Conservation (phyloP, 441 rosid genomes). For the Pelargonium australe region DNA sequence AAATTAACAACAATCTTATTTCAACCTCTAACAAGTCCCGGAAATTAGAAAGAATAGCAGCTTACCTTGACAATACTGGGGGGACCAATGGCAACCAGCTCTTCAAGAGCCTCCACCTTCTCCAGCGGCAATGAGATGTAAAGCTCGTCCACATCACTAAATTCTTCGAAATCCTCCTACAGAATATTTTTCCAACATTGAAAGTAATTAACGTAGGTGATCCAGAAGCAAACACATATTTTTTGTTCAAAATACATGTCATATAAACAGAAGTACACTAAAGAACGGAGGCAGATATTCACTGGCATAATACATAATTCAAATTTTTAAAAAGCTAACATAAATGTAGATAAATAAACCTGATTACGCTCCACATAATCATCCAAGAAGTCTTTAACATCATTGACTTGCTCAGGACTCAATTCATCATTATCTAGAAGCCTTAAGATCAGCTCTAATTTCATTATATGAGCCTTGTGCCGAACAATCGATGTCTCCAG, state of each 20-base stretch:
- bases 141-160: slow-evolving; percentile 85
- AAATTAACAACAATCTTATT: not conserved
- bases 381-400: slow-evolving; percentile 86
- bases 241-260: not conserved
- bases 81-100: slow-evolving; percentile 73
- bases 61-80: slow-evolving; percentile 76
- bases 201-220: slow-evolving; percentile 4
- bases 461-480: slow-evolving; percentile 92
- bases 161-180: slow-evolving; percentile 96
- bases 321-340: not conserved
- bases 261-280: not conserved
- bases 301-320: not conserved
- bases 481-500: slow-evolving; percentile 87
- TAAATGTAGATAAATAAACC: slow-evolving; percentile 36
- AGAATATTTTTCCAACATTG: slow-evolving; percentile 9
- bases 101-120: slow-evolving; percentile 97
- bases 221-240: slow-evolving; percentile 7
- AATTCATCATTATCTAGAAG: slow-evolving; percentile 93
- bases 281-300: not conserved
- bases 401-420: slow-evolving; percentile 98
- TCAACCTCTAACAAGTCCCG: slow-evolving; percentile 8
- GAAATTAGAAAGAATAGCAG: slow-evolving; percentile 19
- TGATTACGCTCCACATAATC: slow-evolving; percentile 98
- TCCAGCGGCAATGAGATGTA: slow-evolving; percentile 81
- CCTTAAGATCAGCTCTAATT: slow-evolving; percentile 90